phyloP scores from a whole-genome alignment of 2,329 filamentous ascomycete species.

The Paracoccidioides brasiliensis region DNA sequence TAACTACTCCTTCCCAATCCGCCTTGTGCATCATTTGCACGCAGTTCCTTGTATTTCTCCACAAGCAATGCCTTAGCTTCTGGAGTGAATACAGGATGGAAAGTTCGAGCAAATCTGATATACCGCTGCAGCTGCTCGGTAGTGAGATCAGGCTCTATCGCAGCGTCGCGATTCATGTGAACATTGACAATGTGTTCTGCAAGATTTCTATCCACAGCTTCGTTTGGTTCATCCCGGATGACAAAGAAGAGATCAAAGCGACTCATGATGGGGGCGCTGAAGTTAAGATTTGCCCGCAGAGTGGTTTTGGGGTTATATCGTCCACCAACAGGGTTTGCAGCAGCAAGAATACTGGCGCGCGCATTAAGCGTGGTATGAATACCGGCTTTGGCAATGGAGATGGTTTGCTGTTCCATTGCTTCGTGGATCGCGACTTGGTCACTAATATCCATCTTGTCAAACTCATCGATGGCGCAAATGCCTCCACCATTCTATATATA shows the following conservation, averaged over 20 bases:
- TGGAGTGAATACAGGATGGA: conserved; percentile 81
- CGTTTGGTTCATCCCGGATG: conserved; percentile 91
- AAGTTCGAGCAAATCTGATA: conserved; percentile 89
- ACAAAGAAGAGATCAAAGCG: conserved; percentile 99
- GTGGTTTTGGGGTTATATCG: conserved; percentile 93
- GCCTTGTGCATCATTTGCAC: conserved; percentile 84
- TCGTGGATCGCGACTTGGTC: conserved; percentile 99
- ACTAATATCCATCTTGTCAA: conserved; percentile 97
- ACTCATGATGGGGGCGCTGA: conserved; percentile 98
- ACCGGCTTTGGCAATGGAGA: conserved; percentile 95
- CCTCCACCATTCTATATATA: conserved; percentile 56
- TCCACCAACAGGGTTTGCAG: conserved; percentile 88
- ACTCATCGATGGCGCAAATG: conserved; percentile 96
- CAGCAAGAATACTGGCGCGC: conserved; percentile 85
- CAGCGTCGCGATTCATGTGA: conserved; percentile 83
- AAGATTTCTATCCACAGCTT: conserved; percentile 75
- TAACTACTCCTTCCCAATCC: conserved; percentile 92
- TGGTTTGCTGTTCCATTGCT: conserved; percentile 99
- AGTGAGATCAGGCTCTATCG: conserved; percentile 82
- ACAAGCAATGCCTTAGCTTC: conserved; percentile 79
- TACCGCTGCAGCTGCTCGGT: conserved; percentile 95
- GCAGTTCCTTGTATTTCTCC: conserved; percentile 86
- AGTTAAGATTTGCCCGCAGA: conserved; percentile 89
- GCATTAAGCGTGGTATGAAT: conserved; percentile 97
- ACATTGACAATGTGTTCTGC: conserved; percentile 91